These are phyloP conservation scores for Leishmania arabica DNA, from an alignment of 208 protist genomes.

Conservation along the genomic window DNA sequence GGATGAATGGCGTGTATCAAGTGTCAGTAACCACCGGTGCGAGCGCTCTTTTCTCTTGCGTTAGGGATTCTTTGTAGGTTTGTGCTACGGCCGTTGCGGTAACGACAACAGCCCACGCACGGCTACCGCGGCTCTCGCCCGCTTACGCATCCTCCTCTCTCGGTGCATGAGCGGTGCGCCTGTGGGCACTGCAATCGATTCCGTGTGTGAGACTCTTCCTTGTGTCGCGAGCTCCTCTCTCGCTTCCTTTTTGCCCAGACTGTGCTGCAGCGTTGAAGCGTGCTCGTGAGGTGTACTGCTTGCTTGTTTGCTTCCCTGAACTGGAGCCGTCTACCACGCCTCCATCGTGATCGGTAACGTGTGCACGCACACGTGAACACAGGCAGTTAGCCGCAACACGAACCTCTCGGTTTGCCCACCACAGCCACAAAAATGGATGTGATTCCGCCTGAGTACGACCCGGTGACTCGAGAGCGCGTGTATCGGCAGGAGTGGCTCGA, in stretches of 20 bases:
- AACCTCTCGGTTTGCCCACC: background rate
- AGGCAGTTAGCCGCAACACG: background rate
- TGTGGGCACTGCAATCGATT: background rate
- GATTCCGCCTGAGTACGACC: conserved; percentile 84
- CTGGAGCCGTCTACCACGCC: background rate
- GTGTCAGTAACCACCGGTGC: background rate
- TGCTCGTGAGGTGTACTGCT: background rate
- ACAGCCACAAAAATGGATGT: conserved; percentile 51
- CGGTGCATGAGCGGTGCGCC: background rate
- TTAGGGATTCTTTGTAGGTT: background rate
- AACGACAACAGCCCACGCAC: background rate
- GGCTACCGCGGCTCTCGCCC: background rate
- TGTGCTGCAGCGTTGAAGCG: background rate
- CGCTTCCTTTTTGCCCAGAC: background rate
- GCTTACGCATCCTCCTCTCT: background rate
- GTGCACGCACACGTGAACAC: background rate
- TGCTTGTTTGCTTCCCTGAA: background rate
- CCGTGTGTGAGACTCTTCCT: background rate
- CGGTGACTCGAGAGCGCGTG: conserved; percentile 60
- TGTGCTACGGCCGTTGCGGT: background rate
- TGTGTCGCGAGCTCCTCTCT: background rate
- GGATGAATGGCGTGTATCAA: background rate
- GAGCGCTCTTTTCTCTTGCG: background rate
- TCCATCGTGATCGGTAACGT: background rate
- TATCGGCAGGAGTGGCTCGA: conserved; percentile 91